Conservation (phyloP, 2,329 filamentous ascomycete genomes). For the Kalaharituber pfeilii region DNA sequence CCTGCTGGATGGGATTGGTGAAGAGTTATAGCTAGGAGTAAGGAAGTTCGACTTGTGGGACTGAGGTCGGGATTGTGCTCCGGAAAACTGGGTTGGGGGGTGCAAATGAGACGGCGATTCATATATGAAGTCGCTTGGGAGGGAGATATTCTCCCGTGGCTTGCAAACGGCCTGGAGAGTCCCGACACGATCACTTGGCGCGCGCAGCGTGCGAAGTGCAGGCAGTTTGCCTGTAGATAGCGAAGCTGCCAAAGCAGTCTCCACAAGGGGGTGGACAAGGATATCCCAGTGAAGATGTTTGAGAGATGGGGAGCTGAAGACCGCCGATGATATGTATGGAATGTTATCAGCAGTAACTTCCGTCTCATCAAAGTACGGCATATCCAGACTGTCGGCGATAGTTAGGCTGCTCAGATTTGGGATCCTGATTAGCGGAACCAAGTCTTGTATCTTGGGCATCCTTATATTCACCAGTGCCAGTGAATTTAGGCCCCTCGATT, state of each 20-base stretch:
- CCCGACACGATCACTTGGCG: slow-evolving; percentile 52
- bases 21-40: not conserved
- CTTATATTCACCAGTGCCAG: slow-evolving; percentile 39
- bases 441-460: not conserved
- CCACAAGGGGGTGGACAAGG: slow-evolving; percentile 37
- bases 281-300: slow-evolving; percentile 48
- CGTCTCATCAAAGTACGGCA: not conserved
- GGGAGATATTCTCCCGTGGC: slow-evolving; percentile 36
- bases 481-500: not conserved
- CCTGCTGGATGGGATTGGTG: not conserved
- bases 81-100: not conserved
- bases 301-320: slow-evolving; percentile 38
- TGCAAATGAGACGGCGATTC: not conserved
- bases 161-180: slow-evolving; percentile 51
- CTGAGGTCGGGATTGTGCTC: not conserved
- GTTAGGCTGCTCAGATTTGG: slow-evolving; percentile 5
- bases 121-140: slow-evolving; percentile 23
- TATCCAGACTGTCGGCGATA: not conserved
- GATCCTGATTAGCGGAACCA: slow-evolving; percentile 34
- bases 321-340: slow-evolving; percentile 28
- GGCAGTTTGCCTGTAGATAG: slow-evolving; percentile 48
- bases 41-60: not conserved
- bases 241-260: slow-evolving; percentile 45
- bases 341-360: slow-evolving; percentile 16
- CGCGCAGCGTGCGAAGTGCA: slow-evolving; percentile 39